These are phyloP conservation scores for Boletus bicolor DNA, from an alignment of 768 basidiomycete genomes.

Conservation along the genomic window DNA sequence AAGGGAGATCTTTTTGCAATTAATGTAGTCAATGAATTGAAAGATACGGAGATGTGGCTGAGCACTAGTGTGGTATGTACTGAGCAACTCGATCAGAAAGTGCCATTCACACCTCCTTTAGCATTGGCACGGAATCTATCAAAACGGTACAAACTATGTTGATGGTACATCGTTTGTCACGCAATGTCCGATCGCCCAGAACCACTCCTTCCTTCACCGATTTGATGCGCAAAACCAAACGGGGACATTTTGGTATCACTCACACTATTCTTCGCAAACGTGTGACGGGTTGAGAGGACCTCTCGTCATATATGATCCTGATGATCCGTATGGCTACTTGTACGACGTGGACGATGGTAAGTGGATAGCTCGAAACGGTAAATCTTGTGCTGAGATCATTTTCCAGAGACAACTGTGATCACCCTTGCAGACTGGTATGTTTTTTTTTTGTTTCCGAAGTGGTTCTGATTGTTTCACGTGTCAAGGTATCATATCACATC, in stretches of 20 bases:
- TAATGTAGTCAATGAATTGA: constrained; percentile 45
- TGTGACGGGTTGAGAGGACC: constrained; percentile 40
- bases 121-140: constrained; percentile 59
- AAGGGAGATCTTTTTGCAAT: constrained; percentile 41
- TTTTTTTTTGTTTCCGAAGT: background rate
- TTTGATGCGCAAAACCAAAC: constrained; percentile 23
- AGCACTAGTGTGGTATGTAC: constrained; percentile 44
- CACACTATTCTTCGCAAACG: constrained; percentile 36
- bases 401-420: constrained; percentile 23
- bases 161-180: constrained; percentile 44
- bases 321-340: constrained; percentile 35
- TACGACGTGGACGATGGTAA: constrained; percentile 48
- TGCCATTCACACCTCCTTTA: constrained; percentile 17
- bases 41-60: constrained; percentile 46
- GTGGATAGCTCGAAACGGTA: background rate
- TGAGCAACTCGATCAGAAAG: background rate
- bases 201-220: constrained; percentile 22
- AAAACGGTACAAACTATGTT: constrained; percentile 40
- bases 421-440: constrained; percentile 27
- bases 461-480: background rate
- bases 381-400: background rate
- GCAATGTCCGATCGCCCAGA: constrained; percentile 31
- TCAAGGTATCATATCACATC: constrained; percentile 22
- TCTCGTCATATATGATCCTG: constrained; percentile 41
- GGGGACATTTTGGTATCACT: constrained; percentile 37